phyloP scores from a whole-genome alignment of 352 stramenopile genomes.

The Globisporangium yorkense region DNA sequence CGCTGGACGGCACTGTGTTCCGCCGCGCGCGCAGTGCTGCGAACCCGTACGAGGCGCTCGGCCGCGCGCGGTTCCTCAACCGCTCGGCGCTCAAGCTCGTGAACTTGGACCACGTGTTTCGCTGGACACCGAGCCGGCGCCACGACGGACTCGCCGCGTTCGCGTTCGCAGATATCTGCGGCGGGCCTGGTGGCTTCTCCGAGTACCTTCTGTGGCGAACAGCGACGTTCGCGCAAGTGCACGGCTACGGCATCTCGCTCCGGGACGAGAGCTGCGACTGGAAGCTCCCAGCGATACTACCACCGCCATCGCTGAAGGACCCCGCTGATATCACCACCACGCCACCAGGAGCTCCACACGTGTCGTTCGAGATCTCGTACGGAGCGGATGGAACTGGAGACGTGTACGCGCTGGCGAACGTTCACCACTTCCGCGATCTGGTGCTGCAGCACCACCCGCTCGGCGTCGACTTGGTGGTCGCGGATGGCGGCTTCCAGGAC shows the following conservation, averaged over 20 bases:
- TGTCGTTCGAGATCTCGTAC: constrained; percentile 45
- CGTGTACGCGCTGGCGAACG: constrained; percentile 54
- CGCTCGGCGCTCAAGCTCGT: constrained; percentile 81
- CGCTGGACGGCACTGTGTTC: constrained; percentile 29
- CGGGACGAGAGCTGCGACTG: constrained; percentile 46
- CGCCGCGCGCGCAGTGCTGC: constrained; percentile 26
- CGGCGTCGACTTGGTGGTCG: constrained; percentile 55
- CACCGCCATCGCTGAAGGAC: constrained; percentile 1
- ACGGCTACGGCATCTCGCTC: constrained; percentile 68
- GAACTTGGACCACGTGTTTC: constrained; percentile 62
- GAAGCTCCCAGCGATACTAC: constrained; percentile 6
- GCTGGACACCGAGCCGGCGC: constrained; percentile 23
- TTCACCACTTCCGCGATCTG: constrained; percentile 39
- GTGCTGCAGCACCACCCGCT: constrained; percentile 21
- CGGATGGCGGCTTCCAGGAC: constrained; percentile 70
- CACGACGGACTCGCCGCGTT: constrained; percentile 15
- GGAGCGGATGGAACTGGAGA: constrained; percentile 68
- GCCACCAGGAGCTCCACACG: background rate
- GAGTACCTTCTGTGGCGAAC: constrained; percentile 68
- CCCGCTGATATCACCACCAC: background rate
- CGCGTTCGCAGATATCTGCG: constrained; percentile 73
- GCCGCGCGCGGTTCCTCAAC: constrained; percentile 63
- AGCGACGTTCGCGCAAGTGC: background rate
- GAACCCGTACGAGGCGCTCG: constrained; percentile 59
- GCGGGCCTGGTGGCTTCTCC: constrained; percentile 73